Percentiles rank a stretch among this genome's conserved stretches.
These are phyloP conservation scores for Chlorella sp. DNA, from an alignment of 139 green algal genomes.

Conservation along the genomic window DNA sequence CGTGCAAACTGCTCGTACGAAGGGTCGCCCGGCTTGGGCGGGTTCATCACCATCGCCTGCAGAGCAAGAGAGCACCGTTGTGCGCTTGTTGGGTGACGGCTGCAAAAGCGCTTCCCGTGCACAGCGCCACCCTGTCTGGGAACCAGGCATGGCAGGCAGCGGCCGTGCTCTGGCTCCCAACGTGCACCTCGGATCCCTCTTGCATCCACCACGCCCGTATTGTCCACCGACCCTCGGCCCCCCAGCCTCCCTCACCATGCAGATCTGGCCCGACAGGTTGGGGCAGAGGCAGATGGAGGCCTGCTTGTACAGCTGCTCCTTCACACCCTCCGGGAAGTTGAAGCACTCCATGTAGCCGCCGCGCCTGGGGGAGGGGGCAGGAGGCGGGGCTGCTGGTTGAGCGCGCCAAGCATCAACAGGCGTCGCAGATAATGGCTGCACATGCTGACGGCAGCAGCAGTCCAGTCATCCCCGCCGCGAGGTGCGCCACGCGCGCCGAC, in stretches of 20 bases:
- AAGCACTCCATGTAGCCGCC: slow-evolving; percentile 92
- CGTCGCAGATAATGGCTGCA: no score
- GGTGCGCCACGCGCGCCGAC: no score
- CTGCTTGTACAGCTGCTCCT: slow-evolving; percentile 91
- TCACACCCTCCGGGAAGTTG: slow-evolving; percentile 72
- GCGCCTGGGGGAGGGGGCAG: slow-evolving; percentile 33
- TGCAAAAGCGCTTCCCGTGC: no score
- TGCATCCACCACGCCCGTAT: no score
- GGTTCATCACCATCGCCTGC: slow-evolving; percentile 88
- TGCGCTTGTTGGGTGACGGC: no score
- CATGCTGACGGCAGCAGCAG: not conserved
- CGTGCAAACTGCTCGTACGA: slow-evolving; percentile 79
- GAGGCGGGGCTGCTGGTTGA: not conserved
- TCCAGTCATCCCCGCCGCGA: not conserved
- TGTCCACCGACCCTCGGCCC: not conserved
- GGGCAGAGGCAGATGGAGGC: slow-evolving; percentile 92
- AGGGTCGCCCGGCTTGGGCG: slow-evolving; percentile 80
- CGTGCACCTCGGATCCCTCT: no score
- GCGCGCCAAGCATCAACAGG: not conserved
- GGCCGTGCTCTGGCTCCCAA: no score
- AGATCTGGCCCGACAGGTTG: slow-evolving; percentile 91
- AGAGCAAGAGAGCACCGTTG: not conserved
- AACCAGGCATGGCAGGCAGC: no score
- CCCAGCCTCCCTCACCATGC: not conserved
- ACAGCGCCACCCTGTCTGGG: no score